A percentile compares a stretch with the other conserved stretches of the same genome.
Evolutionary conservation across 176 grass and related monocot species (phyloP).

Genomic region (Chrysopogon serrulatus): DNA sequence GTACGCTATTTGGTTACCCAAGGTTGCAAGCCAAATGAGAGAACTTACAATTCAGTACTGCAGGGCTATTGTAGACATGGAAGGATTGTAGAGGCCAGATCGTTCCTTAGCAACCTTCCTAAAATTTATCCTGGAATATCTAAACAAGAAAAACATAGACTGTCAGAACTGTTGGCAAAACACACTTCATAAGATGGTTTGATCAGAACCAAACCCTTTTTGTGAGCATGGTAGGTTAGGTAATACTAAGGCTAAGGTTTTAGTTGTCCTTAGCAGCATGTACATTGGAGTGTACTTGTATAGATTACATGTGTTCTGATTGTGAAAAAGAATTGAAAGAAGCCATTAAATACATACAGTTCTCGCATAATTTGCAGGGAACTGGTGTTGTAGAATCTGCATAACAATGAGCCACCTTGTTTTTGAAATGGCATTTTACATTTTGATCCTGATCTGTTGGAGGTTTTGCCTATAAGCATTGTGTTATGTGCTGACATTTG

Average conservation of each 20-base stretch:
- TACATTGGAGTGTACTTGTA: constrained; percentile 18
- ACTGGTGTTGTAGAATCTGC: not conserved
- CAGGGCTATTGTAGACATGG: constrained; percentile 56
- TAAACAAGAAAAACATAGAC: constrained; percentile 40
- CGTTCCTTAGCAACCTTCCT: constrained; percentile 53
- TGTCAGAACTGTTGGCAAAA: constrained; percentile 41
- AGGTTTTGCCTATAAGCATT: constrained; percentile 11
- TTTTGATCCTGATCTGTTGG: not conserved
- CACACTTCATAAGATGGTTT: not conserved
- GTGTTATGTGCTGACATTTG: not conserved
- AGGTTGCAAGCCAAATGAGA: constrained; percentile 78
- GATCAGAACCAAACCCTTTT: not conserved
- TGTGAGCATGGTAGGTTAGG: not conserved
- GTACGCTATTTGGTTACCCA: constrained; percentile 64
- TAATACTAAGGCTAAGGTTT: not conserved
- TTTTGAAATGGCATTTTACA: not conserved
- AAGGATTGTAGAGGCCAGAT: constrained; percentile 50
- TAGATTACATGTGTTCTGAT: constrained; percentile 9
- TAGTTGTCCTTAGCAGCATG: not conserved
- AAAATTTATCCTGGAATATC: constrained; percentile 69
- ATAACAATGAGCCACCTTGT: not conserved
- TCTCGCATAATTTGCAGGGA: not conserved
- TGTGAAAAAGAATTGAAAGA: not conserved
- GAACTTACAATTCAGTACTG: constrained; percentile 74
- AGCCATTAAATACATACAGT: not conserved